phyloP scores from a whole-genome alignment of 2,329 filamentous ascomycete genomes.

The Graphium sp. region DNA sequence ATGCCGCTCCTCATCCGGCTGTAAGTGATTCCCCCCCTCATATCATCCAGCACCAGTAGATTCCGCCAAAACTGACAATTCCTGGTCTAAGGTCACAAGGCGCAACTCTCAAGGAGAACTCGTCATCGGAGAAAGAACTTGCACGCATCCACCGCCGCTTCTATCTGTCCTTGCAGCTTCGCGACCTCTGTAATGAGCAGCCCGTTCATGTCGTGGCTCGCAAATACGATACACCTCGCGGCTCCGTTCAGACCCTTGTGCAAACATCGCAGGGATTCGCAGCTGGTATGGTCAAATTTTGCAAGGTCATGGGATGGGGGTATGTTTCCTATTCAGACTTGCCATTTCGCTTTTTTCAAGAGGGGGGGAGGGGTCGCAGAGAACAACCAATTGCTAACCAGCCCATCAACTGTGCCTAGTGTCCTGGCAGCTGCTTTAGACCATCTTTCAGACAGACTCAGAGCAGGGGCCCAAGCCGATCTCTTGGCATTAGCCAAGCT shows the following conservation, averaged over 20 bases:
- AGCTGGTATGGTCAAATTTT: slow-evolving; percentile 66
- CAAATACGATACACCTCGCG: slow-evolving; percentile 55
- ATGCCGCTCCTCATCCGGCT: slow-evolving; percentile 50
- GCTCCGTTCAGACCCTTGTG: slow-evolving; percentile 53
- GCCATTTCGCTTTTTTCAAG: background rate
- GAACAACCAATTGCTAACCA: background rate
- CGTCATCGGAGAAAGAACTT: slow-evolving; percentile 38
- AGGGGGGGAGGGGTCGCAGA: too few relatives aligned
- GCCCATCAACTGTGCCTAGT: slow-evolving; percentile 15
- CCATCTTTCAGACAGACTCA: slow-evolving; percentile 58
- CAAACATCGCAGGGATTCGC: slow-evolving; percentile 67
- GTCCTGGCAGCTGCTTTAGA: slow-evolving; percentile 56
- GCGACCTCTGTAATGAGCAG: slow-evolving; percentile 62
- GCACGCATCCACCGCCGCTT: slow-evolving; percentile 54
- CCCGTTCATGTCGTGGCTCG: slow-evolving; percentile 52
- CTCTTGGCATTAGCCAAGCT: slow-evolving; percentile 55
- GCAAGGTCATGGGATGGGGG: slow-evolving; percentile 61
- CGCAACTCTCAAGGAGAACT: slow-evolving; percentile 45
- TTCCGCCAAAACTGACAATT: slow-evolving; percentile 8
- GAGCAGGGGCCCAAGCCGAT: slow-evolving; percentile 55
- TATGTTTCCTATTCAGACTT: too few relatives aligned
- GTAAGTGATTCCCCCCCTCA: slow-evolving; percentile 20
- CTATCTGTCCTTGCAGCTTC: slow-evolving; percentile 61
- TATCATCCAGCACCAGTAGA: background rate
- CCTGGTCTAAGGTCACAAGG: slow-evolving; percentile 42